Base-by-base conservation (phyloP, 192 early-diverging fungal species). In the Podila epicladia region DNA sequence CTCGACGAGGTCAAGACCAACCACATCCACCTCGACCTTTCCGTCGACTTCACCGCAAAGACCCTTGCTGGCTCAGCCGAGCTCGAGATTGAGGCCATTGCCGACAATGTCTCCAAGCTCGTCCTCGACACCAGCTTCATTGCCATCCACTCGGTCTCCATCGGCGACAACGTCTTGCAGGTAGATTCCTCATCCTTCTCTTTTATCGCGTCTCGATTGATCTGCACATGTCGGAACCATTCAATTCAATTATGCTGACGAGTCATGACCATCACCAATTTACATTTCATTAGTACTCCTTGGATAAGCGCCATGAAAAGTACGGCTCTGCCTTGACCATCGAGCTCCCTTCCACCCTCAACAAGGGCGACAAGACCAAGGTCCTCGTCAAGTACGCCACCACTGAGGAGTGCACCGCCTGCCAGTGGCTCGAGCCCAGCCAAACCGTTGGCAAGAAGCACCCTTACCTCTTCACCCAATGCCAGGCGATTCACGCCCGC, bases 401-500 rank as follows among this genome's bases (percentile, higher is more conserved):
- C 41, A 94, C 94, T 2, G 72, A 87, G 55, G 85, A 94, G 69
- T 93, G 95, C 80, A 92, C 94, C 37, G 98, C 98, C 28, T 85
- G 94, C 24, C 97, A 99, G 87, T 99, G 96, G 86, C 86, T 99
- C 72, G 88, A 88, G 38, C 94, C 95, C 2, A 94, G 91, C 71
- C 98, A 98, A 85, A 99, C 98, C 9, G 90, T 95, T 33, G 98
- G 98, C 51, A 95, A 95, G 84, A 87, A 91, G 68, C 87, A 95
- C 69, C 98, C 98, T 24, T 99, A 99, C 79, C 84, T 99, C 53
- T 99, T 99, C 82, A 95, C 96, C 49, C 98, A 99, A 83, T 97
- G 98, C 86, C 94, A 99, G 84, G 90, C 89, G 28, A 98, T 99
- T 72, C 96, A 98, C 68, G 98, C 97, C 12, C 93, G 98, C 58